A percentile compares a stretch with the other conserved stretches of the same genome.
These are phyloP conservation scores for Pseudogymnoascus sp. DNA, from an alignment of 2,329 filamentous ascomycete genomes.

Conservation along the genomic window DNA sequence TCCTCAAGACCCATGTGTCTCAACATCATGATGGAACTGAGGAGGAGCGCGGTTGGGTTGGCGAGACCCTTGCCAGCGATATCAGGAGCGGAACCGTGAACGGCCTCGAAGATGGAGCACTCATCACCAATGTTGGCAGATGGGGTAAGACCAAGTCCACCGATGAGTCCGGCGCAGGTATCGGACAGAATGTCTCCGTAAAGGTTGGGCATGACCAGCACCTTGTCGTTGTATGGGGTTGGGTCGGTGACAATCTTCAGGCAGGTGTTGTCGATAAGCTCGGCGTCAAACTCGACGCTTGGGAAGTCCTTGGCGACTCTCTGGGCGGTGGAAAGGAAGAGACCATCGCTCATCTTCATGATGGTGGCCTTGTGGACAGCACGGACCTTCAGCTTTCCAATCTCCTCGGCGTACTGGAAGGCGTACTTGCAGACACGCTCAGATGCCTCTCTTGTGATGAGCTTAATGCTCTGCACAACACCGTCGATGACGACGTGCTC, in stretches of 20 bases:
- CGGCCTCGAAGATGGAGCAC: constrained; percentile 99
- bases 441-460: constrained; percentile 89
- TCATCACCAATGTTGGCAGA: constrained; percentile 98
- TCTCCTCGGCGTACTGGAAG: constrained; percentile 92
- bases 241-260: constrained; percentile 98
- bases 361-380: constrained; percentile 99
- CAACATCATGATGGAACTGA: constrained; percentile 99
- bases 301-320: constrained; percentile 94
- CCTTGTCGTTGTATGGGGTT: constrained; percentile 96
- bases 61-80: constrained; percentile 93
- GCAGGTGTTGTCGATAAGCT: constrained; percentile 98
- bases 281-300: constrained; percentile 89
- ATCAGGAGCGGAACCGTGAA: constrained; percentile 94
- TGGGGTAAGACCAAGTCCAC: constrained; percentile 91
- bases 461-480: constrained; percentile 98
- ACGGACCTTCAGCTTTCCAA: constrained; percentile 93
- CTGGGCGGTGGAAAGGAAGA: constrained; percentile 83
- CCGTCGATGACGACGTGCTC: constrained; percentile 97
- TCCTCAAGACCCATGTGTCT: constrained; percentile 89
- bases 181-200: constrained; percentile 99
- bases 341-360: constrained; percentile 99
- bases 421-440: constrained; percentile 95
- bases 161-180: constrained; percentile 98
- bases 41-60: constrained; percentile 92
- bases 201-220: constrained; percentile 95